These are phyloP conservation scores for Yamadazyma epiphylla DNA, from an alignment of 1,139 yeast genomes.

Conservation along the genomic window DNA sequence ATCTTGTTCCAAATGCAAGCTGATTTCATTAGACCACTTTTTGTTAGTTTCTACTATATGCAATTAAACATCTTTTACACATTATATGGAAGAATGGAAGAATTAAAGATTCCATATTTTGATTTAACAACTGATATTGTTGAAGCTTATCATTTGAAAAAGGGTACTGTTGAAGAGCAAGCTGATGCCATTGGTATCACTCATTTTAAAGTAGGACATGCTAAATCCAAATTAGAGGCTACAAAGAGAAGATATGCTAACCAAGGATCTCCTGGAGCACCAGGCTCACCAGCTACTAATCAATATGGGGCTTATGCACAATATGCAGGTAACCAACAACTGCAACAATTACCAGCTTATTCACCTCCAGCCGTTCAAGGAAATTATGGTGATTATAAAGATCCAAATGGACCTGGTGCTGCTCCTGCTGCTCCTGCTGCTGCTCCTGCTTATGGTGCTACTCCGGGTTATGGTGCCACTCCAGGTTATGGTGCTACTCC, in stretches of 20 bases:
- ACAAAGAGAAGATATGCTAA: constrained; percentile 72
- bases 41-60: constrained; percentile 94
- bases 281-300: constrained; percentile 23
- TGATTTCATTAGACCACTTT: constrained; percentile 87
- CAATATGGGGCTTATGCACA: constrained; percentile 18
- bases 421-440: constrained; percentile 7
- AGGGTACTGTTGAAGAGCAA: constrained; percentile 87
- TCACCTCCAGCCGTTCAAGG: constrained; percentile 17
- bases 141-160: constrained; percentile 72
- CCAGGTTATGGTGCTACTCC: constrained; percentile 4
- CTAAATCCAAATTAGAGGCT: constrained; percentile 77
- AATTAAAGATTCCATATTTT: constrained; percentile 94
- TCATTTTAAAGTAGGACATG: constrained; percentile 86
- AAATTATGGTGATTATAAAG: constrained; percentile 15
- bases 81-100: constrained; percentile 85
- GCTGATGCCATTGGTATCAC: constrained; percentile 84
- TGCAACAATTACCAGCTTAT: constrained; percentile 25
- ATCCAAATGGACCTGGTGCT: constrained; percentile 15
- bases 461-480: constrained; percentile 3
- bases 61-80: constrained; percentile 96
- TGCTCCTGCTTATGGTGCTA: constrained; percentile 6
- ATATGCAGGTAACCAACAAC: constrained; percentile 12
- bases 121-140: constrained; percentile 79
- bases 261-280: constrained; percentile 29
- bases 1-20: constrained; percentile 82